Conservation (phyloP, 148 eudicot species). For the Oxyria digyna region DNA sequence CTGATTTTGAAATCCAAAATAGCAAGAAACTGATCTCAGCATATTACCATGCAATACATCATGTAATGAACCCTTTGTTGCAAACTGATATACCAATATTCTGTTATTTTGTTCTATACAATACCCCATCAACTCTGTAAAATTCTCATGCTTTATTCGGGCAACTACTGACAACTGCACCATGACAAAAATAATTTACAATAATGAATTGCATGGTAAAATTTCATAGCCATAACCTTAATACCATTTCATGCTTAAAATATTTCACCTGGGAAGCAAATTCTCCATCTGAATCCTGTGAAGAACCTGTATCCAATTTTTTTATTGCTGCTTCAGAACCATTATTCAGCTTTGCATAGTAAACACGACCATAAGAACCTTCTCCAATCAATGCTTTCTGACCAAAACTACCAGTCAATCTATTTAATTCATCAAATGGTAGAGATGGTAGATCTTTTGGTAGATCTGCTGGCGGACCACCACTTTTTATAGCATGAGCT, state of each 20-base stretch:
- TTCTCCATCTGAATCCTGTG: slow-evolving; percentile 62
- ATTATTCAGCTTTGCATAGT: slow-evolving; percentile 36
- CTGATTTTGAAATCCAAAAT: neutral
- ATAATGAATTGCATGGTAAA: neutral
- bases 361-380: slow-evolving; percentile 87
- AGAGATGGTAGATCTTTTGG: slow-evolving; percentile 64
- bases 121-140: slow-evolving; percentile 46
- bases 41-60: slow-evolving; percentile 81
- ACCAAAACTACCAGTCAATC: slow-evolving; percentile 44
- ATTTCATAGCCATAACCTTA: neutral
- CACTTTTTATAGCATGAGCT: slow-evolving; percentile 26
- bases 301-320: slow-evolving; percentile 56
- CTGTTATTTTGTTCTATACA: slow-evolving; percentile 48
- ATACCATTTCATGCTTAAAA: neutral
- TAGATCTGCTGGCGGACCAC: slow-evolving; percentile 38
- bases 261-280: slow-evolving; percentile 48
- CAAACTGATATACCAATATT: slow-evolving; percentile 60
- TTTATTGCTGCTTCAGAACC: slow-evolving; percentile 57
- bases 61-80: slow-evolving; percentile 69
- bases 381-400: slow-evolving; percentile 58
- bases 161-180: slow-evolving; percentile 59
- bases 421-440: slow-evolving; percentile 44
- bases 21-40: neutral
- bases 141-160: slow-evolving; percentile 64
- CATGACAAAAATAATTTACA: neutral